These are phyloP conservation scores for Maudiozyma barnettii DNA, from an alignment of 805 yeast species.

Conservation along the genomic window DNA sequence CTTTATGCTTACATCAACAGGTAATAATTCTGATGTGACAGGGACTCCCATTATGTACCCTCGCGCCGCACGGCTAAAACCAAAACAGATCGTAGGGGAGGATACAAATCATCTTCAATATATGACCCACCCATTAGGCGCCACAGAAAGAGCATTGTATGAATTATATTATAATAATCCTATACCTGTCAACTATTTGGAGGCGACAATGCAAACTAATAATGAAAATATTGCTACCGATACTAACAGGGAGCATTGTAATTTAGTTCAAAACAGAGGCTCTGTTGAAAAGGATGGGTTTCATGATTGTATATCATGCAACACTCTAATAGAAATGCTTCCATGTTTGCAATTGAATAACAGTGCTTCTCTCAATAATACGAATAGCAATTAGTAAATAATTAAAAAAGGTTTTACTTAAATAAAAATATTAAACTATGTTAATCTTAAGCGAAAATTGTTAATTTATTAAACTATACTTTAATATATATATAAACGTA, in stretches of 20 bases:
- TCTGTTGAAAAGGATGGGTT: not conserved
- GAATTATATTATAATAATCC: conserved; percentile 6
- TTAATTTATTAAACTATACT: conserved; percentile 5
- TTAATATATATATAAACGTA: conserved; percentile 1
- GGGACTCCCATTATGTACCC: not conserved
- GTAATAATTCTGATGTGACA: no score
- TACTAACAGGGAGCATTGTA: not conserved
- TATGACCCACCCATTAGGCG: not conserved
- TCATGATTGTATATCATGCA: not conserved
- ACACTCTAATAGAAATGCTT: not conserved
- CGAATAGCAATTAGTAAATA: no score
- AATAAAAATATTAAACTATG: not conserved
- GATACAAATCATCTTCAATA: not conserved
- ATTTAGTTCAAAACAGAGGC: not conserved
- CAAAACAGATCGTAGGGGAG: not conserved
- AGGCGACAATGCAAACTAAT: not conserved
- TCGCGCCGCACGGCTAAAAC: not conserved
- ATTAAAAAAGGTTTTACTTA: no score
- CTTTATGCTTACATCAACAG: not conserved
- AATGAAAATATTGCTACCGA: not conserved
- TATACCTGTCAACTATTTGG: conserved; percentile 7
- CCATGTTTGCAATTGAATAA: not conserved
- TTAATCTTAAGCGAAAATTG: conserved; percentile 3
- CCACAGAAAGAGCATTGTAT: not conserved
- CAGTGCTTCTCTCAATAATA: not conserved